Evolutionary conservation across 2,329 filamentous ascomycete genomes (phyloP).

Genomic region (Xylaria multiplex): DNA sequence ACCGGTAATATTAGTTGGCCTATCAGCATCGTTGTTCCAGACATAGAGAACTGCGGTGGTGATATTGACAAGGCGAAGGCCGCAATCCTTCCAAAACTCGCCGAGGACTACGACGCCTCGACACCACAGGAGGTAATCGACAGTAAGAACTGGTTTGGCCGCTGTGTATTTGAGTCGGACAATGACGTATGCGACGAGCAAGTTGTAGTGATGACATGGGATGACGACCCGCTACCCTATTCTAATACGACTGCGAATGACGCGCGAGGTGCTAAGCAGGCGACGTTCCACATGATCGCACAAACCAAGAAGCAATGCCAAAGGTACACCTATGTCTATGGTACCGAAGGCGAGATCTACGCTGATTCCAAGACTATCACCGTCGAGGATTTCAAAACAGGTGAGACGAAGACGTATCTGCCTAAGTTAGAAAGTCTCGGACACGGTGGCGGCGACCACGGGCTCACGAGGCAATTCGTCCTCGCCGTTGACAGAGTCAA

Average conservation of each 20-base stretch:
- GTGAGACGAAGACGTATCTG: slow-evolving; percentile 63
- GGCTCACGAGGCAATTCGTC: slow-evolving; percentile 84
- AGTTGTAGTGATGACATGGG: slow-evolving; percentile 87
- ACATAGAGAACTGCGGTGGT: slow-evolving; percentile 80
- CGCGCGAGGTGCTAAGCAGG: slow-evolving; percentile 79
- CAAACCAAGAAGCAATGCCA: slow-evolving; percentile 89
- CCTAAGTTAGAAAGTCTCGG: slow-evolving; percentile 69
- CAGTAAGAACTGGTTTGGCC: slow-evolving; percentile 80
- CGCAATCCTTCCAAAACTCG: slow-evolving; percentile 51
- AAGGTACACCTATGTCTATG: slow-evolving; percentile 85
- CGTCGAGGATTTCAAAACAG: slow-evolving; percentile 76
- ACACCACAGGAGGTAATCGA: slow-evolving; percentile 60
- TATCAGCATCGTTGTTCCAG: slow-evolving; percentile 86
- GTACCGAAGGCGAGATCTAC: slow-evolving; percentile 83
- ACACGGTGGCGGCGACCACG: slow-evolving; percentile 81
- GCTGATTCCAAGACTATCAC: slow-evolving; percentile 84
- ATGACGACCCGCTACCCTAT: slow-evolving; percentile 67
- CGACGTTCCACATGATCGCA: slow-evolving; percentile 93
- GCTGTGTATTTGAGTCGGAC: slow-evolving; percentile 94
- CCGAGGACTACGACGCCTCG: slow-evolving; percentile 63
- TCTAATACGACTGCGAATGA: slow-evolving; percentile 30
- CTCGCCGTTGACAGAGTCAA: slow-evolving; percentile 83
- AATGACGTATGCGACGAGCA: slow-evolving; percentile 97
- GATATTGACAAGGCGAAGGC: slow-evolving; percentile 53
- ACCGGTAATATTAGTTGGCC: slow-evolving; percentile 81